Conservation (phyloP, 1,284 basidiomycete species). For the Cutaneotrichosporon sp. region DNA sequence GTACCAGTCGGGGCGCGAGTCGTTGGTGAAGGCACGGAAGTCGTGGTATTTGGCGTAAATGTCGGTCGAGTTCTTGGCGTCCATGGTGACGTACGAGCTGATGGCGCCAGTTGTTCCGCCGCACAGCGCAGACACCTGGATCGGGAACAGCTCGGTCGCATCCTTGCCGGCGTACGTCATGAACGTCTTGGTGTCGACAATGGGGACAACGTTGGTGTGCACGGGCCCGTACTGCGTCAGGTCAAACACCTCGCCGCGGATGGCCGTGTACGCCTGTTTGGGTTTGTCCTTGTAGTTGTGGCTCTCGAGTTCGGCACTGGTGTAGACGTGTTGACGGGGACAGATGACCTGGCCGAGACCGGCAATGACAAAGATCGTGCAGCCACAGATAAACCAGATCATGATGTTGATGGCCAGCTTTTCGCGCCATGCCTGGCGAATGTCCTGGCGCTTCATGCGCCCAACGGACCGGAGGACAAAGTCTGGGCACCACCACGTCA, state of each 20-base stretch:
- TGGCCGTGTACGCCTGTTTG: constrained; percentile 70
- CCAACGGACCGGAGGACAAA: constrained; percentile 65
- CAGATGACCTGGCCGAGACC: constrained; percentile 85
- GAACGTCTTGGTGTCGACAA: constrained; percentile 64
- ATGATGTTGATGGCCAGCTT: constrained; percentile 92
- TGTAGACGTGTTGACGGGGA: constrained; percentile 89
- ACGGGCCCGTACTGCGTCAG: constrained; percentile 42
- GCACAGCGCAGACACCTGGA: constrained; percentile 93
- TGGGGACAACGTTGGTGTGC: constrained; percentile 65
- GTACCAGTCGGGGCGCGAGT: constrained; percentile 96
- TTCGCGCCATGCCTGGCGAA: constrained; percentile 95
- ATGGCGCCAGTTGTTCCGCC: constrained; percentile 75
- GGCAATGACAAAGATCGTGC: constrained; percentile 88
- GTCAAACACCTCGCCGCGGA: constrained; percentile 78
- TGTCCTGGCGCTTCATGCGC: constrained; percentile 87
- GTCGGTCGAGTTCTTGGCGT: constrained; percentile 71
- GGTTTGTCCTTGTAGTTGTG: constrained; percentile 64
- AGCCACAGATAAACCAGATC: constrained; percentile 89
- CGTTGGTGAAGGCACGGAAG: constrained; percentile 80
- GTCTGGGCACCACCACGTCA: constrained; percentile 87
- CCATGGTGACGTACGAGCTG: constrained; percentile 76
- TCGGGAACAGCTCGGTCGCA: constrained; percentile 80
- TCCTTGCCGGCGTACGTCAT: constrained; percentile 76
- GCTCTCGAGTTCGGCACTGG: constrained; percentile 63
- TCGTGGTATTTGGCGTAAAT: constrained; percentile 83